phyloP scores from a whole-genome alignment of 768 basidiomycete genomes.

The Tylopilus subfusipes region DNA sequence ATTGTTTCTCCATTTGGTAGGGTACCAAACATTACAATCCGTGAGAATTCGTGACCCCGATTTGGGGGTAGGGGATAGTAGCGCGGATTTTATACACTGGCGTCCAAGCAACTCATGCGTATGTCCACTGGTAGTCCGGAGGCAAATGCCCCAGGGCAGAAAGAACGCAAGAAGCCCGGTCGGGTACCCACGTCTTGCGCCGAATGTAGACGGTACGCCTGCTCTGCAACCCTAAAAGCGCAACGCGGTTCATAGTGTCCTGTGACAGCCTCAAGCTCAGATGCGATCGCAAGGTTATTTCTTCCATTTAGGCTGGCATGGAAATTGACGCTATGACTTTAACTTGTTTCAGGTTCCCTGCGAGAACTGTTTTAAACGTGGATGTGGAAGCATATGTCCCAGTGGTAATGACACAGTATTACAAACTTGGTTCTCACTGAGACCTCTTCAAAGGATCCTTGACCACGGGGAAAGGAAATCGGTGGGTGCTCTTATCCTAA shows the following conservation, averaged over 20 bases:
- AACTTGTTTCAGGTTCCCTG: conserved; percentile 57
- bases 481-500: conserved; percentile 28
- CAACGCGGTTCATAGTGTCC: background rate
- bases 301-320: background rate
- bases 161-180: conserved; percentile 45
- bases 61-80: too few relatives aligned
- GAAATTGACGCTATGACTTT: conserved; percentile 15
- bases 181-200: conserved; percentile 43
- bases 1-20: too few relatives aligned
- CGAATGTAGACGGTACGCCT: conserved; percentile 37
- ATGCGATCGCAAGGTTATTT: conserved; percentile 58
- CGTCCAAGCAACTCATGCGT: background rate
- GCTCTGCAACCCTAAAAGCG: background rate
- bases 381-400: conserved; percentile 75
- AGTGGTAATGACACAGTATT: conserved; percentile 44
- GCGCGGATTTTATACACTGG: too few relatives aligned
- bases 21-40: too few relatives aligned
- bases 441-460: conserved; percentile 40
- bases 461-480: conserved; percentile 58
- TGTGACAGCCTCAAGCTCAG: conserved; percentile 52
- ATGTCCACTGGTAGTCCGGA: conserved; percentile 10
- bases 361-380: conserved; percentile 72
- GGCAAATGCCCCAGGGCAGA: conserved; percentile 17
- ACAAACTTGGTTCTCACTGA: conserved; percentile 3
- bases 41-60: too few relatives aligned